Evolutionary conservation across 179 eudicot species (phyloP).

Genomic region (Silene coronaria): DNA sequence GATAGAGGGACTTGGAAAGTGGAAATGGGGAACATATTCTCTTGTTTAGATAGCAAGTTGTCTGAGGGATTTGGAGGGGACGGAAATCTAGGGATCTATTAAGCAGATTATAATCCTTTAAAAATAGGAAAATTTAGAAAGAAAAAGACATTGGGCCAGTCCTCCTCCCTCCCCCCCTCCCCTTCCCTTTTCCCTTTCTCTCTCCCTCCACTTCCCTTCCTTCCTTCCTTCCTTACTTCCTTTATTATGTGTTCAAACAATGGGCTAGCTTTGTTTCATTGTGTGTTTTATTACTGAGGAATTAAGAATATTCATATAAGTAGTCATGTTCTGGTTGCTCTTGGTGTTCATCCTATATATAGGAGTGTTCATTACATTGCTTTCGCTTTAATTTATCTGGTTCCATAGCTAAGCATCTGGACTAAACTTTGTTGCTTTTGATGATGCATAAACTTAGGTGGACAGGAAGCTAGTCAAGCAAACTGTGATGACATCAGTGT

Average conservation of each 20-base stretch:
- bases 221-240: too few relatives aligned
- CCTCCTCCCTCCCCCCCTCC: too few relatives aligned
- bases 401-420: conserved; percentile 1
- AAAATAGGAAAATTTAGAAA: too few relatives aligned
- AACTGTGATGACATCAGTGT: conserved; percentile 99
- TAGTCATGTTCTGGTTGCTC: neutral
- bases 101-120: neutral
- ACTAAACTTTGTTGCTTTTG: conserved; percentile 15
- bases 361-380: neutral
- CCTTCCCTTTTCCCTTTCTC: too few relatives aligned
- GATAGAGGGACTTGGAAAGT: too few relatives aligned
- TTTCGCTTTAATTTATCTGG: neutral
- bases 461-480: conserved; percentile 99
- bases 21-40: too few relatives aligned
- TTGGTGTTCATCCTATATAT: neutral
- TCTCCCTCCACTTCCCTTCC: too few relatives aligned
- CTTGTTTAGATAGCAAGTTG: too few relatives aligned
- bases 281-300: neutral
- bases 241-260: too few relatives aligned
- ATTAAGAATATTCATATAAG: neutral
- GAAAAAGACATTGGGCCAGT: too few relatives aligned
- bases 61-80: too few relatives aligned
- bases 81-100: too few relatives aligned
- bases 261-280: neutral
- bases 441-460: conserved; percentile 44